Conservation (phyloP, 176 grass and related monocot genomes). For the Oryza meridionalis region DNA sequence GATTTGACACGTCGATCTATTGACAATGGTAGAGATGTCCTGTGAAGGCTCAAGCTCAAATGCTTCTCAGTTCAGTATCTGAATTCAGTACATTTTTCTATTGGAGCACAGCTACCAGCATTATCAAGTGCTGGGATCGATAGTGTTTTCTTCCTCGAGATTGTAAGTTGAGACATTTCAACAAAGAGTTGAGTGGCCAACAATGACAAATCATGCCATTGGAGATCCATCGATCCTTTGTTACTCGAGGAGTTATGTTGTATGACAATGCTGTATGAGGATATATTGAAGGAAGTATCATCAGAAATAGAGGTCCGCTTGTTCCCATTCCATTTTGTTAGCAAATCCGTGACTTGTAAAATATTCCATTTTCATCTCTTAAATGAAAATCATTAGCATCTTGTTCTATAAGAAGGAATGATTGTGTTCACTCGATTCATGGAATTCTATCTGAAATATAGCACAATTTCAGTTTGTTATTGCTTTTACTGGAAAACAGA, state of each 20-base stretch:
- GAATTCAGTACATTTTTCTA: background rate
- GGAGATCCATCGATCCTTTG: constrained; percentile 34
- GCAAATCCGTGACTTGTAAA: constrained; percentile 41
- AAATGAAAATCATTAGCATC: constrained; percentile 25
- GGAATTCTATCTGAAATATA: background rate
- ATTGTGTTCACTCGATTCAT: background rate
- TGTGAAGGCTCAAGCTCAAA: constrained; percentile 23
- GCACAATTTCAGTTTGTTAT: background rate
- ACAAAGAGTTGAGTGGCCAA: constrained; percentile 19
- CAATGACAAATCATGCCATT: constrained; percentile 28
- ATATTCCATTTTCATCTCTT: constrained; percentile 26
- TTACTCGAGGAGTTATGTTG: constrained; percentile 7
- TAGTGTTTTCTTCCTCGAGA: background rate
- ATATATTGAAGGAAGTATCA: background rate
- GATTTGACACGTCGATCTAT: constrained; percentile 70
- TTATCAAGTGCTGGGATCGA: background rate
- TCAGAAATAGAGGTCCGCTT: constrained; percentile 37
- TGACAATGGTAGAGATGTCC: constrained; percentile 24
- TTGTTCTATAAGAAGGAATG: background rate
- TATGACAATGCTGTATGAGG: constrained; percentile 4
- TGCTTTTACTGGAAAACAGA: background rate
- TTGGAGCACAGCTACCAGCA: background rate
- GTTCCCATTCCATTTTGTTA: constrained; percentile 49
- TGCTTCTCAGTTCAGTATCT: background rate
- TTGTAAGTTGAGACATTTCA: background rate